Base-by-base conservation (phyloP, 2,329 filamentous ascomycete species). In the Aureobasidium sp. region DNA sequence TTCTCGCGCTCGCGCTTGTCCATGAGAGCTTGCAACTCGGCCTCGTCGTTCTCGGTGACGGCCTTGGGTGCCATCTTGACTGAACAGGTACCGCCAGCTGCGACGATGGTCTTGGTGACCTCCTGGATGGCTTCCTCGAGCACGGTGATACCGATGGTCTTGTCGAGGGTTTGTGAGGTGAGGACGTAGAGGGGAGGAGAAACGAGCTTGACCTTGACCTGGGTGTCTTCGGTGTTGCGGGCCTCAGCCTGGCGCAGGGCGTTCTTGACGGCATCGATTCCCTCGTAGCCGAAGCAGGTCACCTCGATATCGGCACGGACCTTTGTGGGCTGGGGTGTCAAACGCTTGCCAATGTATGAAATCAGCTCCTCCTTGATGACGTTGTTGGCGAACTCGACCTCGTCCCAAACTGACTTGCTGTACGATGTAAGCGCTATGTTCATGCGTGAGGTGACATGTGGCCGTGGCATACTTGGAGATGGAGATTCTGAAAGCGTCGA, bases 21-120 rank as follows among this genome's bases (percentile, higher is more conserved):
- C 93, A 98, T 98, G 60, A 98, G 80, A 49, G 91, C 93, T 71
- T 96, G 90, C 60, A 98, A 78, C 73, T 96, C 90, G 22, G 91
- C 93, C 67, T 98, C 93, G 65, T 98, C 94, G 70, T 90, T 94
- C 79, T 97, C 94, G 1, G 93, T 98, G 58, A 98, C 93, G 4
- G 94, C 93, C 83, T 97, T 97, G 62, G 93, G 93, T 65, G 93
- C 90, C 93, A 98, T 98, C 83, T 94, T 95, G 63, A 96, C 86
- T 38, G 85, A 80, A 66, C 91, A 86, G 66, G 82, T 83, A 57
- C 93, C 93, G 51, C 87, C 87, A 1, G 86, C 80, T 40, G 72
- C 77, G 67, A 84, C 81, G 68, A 98, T 98, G 70, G 79, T 90
- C 66, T 75, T 79, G 63, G 86, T 80, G 64, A 98, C 90, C 63